These are phyloP conservation scores for Annulohypoxylon nitens DNA, from an alignment of 495 filamentous ascomycete genomes.

Conservation along the genomic window DNA sequence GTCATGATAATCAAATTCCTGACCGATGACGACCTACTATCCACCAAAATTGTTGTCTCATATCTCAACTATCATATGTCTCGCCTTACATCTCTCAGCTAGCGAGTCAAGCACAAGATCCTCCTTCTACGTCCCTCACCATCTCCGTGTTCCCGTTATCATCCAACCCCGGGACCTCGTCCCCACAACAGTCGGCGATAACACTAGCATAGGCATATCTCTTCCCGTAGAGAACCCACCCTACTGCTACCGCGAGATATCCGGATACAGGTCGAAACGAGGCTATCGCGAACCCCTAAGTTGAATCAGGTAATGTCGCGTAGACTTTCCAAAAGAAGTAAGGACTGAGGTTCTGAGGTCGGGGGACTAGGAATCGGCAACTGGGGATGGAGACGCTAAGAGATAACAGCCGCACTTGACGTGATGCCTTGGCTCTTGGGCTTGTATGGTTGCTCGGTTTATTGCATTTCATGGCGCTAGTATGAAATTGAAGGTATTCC, in stretches of 20 bases:
- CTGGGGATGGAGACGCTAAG: neutral
- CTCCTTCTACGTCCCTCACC: neutral
- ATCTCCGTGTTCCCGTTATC: neutral
- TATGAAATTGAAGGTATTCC: neutral
- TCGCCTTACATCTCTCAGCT: neutral
- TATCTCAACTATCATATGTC: neutral
- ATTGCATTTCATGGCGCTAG: constrained; percentile 1
- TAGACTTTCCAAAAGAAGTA: neutral
- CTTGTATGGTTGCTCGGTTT: neutral
- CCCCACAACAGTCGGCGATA: neutral
- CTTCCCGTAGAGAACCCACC: too few species aligned
- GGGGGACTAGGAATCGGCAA: neutral
- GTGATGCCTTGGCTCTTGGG: neutral
- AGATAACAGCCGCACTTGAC: neutral
- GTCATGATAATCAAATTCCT: neutral
- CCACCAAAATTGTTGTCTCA: neutral
- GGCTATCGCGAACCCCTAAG: constrained; percentile 6
- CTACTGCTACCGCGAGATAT: neutral
- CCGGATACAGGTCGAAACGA: neutral
- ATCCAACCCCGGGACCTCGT: neutral
- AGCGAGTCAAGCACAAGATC: neutral
- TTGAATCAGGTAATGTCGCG: neutral
- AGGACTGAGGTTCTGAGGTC: neutral
- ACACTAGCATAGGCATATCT: neutral
- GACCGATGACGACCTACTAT: neutral